Evolutionary conservation across 768 basidiomycete species (phyloP).

Genomic region (Gelatoporia subvermispora): DNA sequence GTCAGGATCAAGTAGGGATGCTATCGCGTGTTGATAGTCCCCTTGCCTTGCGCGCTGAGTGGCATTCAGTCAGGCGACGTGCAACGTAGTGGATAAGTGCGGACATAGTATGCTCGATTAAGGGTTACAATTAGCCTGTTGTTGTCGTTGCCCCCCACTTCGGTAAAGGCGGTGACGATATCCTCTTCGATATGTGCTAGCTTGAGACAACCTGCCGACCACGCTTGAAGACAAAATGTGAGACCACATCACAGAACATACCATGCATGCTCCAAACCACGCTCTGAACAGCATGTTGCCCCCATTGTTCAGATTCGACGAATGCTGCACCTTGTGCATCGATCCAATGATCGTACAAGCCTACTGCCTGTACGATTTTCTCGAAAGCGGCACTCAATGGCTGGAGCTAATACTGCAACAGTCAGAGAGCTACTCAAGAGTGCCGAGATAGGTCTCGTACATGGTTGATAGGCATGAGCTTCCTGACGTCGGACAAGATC

Average conservation of each 20-base stretch:
- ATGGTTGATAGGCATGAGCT: constrained; percentile 63
- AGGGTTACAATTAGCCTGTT: constrained; percentile 55
- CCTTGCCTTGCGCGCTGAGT: constrained; percentile 66
- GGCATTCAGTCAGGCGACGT: not conserved
- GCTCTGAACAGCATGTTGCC: constrained; percentile 70
- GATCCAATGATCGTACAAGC: constrained; percentile 67
- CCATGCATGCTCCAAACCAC: constrained; percentile 69
- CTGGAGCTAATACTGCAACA: constrained; percentile 46
- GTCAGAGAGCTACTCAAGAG: not conserved
- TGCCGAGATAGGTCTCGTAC: constrained; percentile 30
- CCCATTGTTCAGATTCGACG: constrained; percentile 59
- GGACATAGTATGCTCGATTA: constrained; percentile 67
- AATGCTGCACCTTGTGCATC: constrained; percentile 49
- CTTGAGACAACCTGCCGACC: constrained; percentile 54
- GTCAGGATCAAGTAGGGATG: constrained; percentile 58
- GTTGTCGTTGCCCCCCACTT: constrained; percentile 52
- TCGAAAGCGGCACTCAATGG: constrained; percentile 65
- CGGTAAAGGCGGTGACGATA: constrained; percentile 63
- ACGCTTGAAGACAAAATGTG: not conserved
- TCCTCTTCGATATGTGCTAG: constrained; percentile 65
- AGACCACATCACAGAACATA: constrained; percentile 22
- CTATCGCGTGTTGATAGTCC: constrained; percentile 54
- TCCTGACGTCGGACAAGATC: constrained; percentile 70
- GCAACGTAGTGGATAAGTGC: not conserved
- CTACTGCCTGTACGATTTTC: constrained; percentile 61